Base-by-base conservation (phyloP, 2,329 filamentous ascomycete genomes). In the Colletotrichum sublineola region DNA sequence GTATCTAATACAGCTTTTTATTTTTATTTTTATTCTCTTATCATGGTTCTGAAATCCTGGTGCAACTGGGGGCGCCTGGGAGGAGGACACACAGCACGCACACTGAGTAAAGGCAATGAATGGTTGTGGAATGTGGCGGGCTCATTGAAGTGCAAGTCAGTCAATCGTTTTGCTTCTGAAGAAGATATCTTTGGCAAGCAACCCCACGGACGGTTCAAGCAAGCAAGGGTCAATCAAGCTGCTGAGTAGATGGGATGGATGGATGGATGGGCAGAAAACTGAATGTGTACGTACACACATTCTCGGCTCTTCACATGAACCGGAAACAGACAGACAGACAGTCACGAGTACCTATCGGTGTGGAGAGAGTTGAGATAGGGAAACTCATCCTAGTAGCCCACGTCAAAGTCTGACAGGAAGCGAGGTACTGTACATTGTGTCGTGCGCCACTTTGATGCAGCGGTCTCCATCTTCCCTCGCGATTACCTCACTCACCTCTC, bases 41-140 rank as follows among this genome's bases (percentile, higher is more conserved):
- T 12, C 46, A 18, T 18, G 18, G 42, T 29, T 24, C 20, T 52
- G 6, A 46, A 24, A 9, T 31, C 14, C n/a, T 40, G 29, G n/a
- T n/a, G 5, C 29, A 20, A 9, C 18, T 36, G 48, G 24, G 24
- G 24, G 12, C 24, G 24, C 24, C 24, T 24, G 24, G 24, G 24
- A 24, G 6, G 42, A 44, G 42, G 42, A 44, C 18, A 44, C 42
- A 0, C 5, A n/a, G 44, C 8, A 48, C 20, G 29, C 24, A 8
- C 3, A 33, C 9, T 12, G 24, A 15, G 31, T 52, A 24, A 11
- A 52, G 0, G 29, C 24, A 29, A 3, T 29, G 6, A 52, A 52
- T 31, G 31, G 6, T 31, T 20, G 50, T 63, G 64, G 68, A 63
- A 71, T 63, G 64, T 71, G 63, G 63, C 67, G 63, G 68, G 57